phyloP scores from a whole-genome alignment of 768 basidiomycete species.

The Boletus reticulatus region DNA sequence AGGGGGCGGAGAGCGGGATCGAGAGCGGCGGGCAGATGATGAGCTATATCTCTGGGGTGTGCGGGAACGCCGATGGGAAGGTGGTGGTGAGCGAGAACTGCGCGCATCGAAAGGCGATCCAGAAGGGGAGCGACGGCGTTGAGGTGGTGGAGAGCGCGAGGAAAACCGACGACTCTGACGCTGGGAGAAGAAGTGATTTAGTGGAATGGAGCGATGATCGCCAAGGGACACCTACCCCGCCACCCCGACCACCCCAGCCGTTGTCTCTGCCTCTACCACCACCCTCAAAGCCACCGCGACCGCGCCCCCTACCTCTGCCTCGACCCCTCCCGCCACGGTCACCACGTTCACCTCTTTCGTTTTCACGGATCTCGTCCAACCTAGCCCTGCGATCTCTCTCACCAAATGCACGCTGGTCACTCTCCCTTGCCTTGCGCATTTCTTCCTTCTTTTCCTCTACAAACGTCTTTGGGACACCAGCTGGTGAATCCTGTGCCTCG shows the following conservation, averaged over 20 bases:
- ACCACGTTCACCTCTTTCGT: slow-evolving; percentile 48
- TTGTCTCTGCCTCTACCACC: slow-evolving; percentile 50
- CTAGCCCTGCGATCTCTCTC: slow-evolving; percentile 69
- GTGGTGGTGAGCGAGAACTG: slow-evolving; percentile 39
- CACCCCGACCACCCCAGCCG: slow-evolving; percentile 69
- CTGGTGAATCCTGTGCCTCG: slow-evolving; percentile 85
- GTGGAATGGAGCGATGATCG: not conserved
- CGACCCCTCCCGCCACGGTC: slow-evolving; percentile 50
- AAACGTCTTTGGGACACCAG: slow-evolving; percentile 87
- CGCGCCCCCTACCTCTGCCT: slow-evolving; percentile 58
- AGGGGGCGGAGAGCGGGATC: slow-evolving; percentile 31
- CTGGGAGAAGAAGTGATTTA: slow-evolving; percentile 22
- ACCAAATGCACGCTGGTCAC: slow-evolving; percentile 61
- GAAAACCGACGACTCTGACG: slow-evolving; percentile 46
- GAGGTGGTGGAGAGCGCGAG: slow-evolving; percentile 46
- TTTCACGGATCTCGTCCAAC: slow-evolving; percentile 66
- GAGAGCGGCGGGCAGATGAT: slow-evolving; percentile 39
- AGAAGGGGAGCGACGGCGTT: slow-evolving; percentile 44
- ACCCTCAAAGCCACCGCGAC: slow-evolving; percentile 48
- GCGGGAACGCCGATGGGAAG: slow-evolving; percentile 36
- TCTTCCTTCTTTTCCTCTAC: slow-evolving; percentile 92
- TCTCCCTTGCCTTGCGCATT: slow-evolving; percentile 67
- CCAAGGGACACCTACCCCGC: slow-evolving; percentile 36
- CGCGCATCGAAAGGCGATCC: slow-evolving; percentile 35
- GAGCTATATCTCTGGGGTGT: slow-evolving; percentile 32